A percentile compares a stretch with the other conserved stretches of the same genome.
Evolutionary conservation across 2,329 filamentous ascomycete species (phyloP).

Genomic region (Ophiostoma himal-ulmi): DNA sequence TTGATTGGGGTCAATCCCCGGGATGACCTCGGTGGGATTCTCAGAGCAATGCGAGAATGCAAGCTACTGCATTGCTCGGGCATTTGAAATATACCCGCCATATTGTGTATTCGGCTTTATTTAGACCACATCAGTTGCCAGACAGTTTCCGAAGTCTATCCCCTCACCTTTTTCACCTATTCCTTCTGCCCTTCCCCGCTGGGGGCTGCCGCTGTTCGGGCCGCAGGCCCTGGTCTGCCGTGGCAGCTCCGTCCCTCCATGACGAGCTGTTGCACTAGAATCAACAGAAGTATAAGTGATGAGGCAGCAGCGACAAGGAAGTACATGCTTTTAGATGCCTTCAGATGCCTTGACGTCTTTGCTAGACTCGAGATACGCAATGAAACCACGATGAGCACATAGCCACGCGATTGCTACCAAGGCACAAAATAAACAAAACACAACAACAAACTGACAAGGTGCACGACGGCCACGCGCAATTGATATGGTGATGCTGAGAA

Average conservation of each 20-base stretch:
- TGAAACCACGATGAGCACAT: too few species aligned
- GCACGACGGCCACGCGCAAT: neutral
- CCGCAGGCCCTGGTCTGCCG: conserved; percentile 1
- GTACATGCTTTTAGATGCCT: too few species aligned
- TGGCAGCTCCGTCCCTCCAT: neutral
- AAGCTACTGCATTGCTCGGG: neutral
- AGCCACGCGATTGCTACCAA: too few species aligned
- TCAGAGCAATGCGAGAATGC: neutral
- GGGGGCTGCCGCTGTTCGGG: neutral
- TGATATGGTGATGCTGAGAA: neutral
- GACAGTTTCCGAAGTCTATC: neutral
- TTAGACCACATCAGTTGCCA: neutral
- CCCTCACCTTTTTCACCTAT: neutral
- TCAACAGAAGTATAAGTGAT: too few species aligned
- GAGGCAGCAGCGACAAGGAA: too few species aligned
- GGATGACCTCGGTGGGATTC: neutral
- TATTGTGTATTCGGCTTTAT: neutral
- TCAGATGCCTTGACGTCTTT: too few species aligned
- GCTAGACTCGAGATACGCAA: too few species aligned
- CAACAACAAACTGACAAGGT: neutral
- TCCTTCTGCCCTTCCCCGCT: neutral
- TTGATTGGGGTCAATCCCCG: neutral
- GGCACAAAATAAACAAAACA: neutral
- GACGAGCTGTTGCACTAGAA: neutral
- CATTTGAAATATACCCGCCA: neutral